phyloP scores from a whole-genome alignment of 2,329 filamentous ascomycete genomes.

The Alternaria sp. region DNA sequence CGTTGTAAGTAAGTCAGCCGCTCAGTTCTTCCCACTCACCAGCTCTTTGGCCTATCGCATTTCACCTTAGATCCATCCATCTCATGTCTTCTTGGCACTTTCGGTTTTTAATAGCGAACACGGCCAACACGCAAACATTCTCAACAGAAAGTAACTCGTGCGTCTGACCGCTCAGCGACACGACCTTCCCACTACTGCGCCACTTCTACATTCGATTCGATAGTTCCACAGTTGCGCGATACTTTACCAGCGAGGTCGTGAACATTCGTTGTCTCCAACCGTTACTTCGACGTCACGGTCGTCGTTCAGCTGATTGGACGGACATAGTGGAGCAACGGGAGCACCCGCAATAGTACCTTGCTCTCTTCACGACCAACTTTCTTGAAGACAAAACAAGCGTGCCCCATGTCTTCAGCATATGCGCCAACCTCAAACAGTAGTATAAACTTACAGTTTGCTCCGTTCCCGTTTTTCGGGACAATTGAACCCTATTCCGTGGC shows the following conservation, averaged over 20 bases:
- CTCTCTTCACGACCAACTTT: neutral
- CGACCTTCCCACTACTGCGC: neutral
- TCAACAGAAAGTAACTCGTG: neutral
- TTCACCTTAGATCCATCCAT: neutral
- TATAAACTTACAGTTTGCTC: neutral
- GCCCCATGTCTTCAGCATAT: neutral
- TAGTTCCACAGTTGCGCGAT: neutral
- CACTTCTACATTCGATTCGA: neutral
- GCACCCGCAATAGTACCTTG: neutral
- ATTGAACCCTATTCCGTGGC: neutral
- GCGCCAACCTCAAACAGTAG: neutral
- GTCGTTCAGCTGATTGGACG: neutral
- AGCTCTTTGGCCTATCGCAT: neutral
- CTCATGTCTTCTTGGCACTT: neutral
- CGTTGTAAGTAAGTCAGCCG: neutral
- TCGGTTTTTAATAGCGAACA: neutral
- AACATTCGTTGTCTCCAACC: neutral
- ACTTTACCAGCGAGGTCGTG: neutral
- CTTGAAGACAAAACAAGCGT: neutral
- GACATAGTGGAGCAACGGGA: neutral
- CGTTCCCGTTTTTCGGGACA: neutral
- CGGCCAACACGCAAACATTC: neutral
- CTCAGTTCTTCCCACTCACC: neutral
- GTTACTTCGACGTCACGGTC: neutral
- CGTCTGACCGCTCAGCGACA: neutral